Percentiles rank a stretch among this genome's conserved stretches.
Conservation (phyloP, 2,329 filamentous ascomycete species). For the Ampelomyces quisqualis region DNA sequence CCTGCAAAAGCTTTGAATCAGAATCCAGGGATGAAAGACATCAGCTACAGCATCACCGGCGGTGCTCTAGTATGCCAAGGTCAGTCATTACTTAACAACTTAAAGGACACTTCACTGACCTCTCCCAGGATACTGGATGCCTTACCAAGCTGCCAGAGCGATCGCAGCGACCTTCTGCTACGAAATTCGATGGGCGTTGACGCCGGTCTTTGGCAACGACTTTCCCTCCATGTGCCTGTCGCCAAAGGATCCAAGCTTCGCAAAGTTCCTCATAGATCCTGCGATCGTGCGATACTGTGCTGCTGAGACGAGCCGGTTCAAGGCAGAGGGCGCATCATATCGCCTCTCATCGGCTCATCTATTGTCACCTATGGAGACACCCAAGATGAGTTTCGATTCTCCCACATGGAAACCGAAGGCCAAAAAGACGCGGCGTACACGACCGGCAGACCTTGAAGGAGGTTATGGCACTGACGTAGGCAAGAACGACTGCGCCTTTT, state of each 20-base stretch:
- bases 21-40: constrained; percentile 82
- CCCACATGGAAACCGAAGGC: constrained; percentile 16
- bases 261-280: constrained; percentile 47
- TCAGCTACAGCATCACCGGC: constrained; percentile 92
- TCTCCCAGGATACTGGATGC: constrained; percentile 88
- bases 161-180: constrained; percentile 89
- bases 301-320: constrained; percentile 43
- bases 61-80: constrained; percentile 82
- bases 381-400: constrained; percentile 14
- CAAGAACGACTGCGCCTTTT: constrained; percentile 41
- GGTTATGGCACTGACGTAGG: constrained; percentile 48
- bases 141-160: constrained; percentile 79
- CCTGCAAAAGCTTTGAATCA: constrained; percentile 71
- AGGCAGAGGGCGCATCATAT: constrained; percentile 24
- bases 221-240: constrained; percentile 73
- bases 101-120: constrained; percentile 7
- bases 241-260: constrained; percentile 63
- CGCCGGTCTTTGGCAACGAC: constrained; percentile 82
- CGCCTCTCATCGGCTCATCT: constrained; percentile 3
- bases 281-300: constrained; percentile 43
- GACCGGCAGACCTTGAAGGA: constrained; percentile 39
- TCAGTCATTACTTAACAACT: constrained; percentile 11
- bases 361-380: constrained; percentile 9
- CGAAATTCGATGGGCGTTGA: constrained; percentile 78
- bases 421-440: constrained; percentile 10